Percentiles rank a stretch among this genome's conserved stretches.
phyloP scores from a whole-genome alignment of 345 rosid species.

The Ceriops tagal region DNA sequence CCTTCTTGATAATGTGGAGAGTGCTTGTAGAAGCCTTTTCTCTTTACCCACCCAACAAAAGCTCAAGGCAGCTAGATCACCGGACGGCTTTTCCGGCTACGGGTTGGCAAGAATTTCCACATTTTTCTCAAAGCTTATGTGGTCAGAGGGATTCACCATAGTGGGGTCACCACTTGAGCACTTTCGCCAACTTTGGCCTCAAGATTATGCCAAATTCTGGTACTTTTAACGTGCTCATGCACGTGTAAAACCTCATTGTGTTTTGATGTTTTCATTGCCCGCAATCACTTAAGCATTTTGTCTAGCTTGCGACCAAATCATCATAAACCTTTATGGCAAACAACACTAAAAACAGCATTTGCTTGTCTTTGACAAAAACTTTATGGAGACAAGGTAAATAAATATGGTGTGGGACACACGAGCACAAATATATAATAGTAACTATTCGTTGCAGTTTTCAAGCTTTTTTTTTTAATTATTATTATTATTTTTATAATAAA shows the following conservation, averaged over 20 bases:
- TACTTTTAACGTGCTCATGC: conserved; percentile 29
- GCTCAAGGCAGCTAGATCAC: conserved; percentile 63
- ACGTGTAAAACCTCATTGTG: conserved; percentile 11
- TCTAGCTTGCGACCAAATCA: neutral
- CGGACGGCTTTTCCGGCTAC: conserved; percentile 71
- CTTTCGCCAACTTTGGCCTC: conserved; percentile 83
- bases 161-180: conserved; percentile 69
- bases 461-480: too few relatives aligned
- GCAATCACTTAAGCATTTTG: neutral
- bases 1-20: conserved; percentile 49
- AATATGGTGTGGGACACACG: too few relatives aligned
- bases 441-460: too few relatives aligned
- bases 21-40: conserved; percentile 44
- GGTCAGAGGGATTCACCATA: conserved; percentile 97
- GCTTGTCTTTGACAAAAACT: conserved; percentile 19
- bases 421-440: too few relatives aligned
- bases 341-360: conserved; percentile 12
- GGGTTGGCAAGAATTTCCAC: conserved; percentile 75
- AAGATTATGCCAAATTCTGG: conserved; percentile 57
- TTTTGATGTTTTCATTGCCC: neutral
- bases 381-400: too few relatives aligned
- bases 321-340: conserved; percentile 4
- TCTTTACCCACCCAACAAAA: conserved; percentile 56
- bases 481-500: too few relatives aligned
- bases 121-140: conserved; percentile 80